Evolutionary conservation across 306 rosid genomes (phyloP), one percentile per base, ranked within the genome.

Genomic region (Pueraria montana): DNA sequence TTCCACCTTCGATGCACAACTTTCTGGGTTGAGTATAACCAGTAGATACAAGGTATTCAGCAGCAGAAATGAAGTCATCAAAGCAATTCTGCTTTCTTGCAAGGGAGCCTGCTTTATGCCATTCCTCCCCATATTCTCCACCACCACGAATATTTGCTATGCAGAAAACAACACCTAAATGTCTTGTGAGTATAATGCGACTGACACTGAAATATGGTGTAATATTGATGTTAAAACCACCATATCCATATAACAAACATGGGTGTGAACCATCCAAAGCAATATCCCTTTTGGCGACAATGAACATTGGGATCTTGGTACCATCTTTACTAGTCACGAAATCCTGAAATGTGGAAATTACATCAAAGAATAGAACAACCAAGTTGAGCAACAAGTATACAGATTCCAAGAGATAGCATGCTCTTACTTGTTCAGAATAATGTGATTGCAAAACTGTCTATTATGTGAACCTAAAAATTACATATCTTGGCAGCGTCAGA

Each of bases 101-200:
- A 59, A 96, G 99, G 76, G 97, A 90, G 48, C 99, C 99, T 77
- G 97, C 96, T 90, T 96, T 96, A 80, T 96, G 99, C 99, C 99
- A 96, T 83, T 96, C 97, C 95, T 96, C 99, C 74, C 99, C 99
- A 76, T 94, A 96, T 80, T 96, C 99, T 66, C 99, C 99, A 80
- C 99, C 99, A 38, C 99, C 99, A 82, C 97, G 97, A 68, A 96
- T 94, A 87, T 94, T 94, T 59, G 97, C 99, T 86, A 94, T 69
- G 92, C 96, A 89, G 88, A 26, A 91, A 86, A 93, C 96, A 84
- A 77, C 87, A 76, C 95, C 98, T 62, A 96, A 90, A 89, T 96
- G 93, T 85, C 91, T 90, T 74, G 89, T 36, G 83, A 96, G 94
- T 42, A 96, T 87, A 65, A 80, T 87, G 46, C 99, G 98, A 80